phyloP scores from a whole-genome alignment of 108 stramenopile genomes.

The Pelagomonas calceolata region DNA sequence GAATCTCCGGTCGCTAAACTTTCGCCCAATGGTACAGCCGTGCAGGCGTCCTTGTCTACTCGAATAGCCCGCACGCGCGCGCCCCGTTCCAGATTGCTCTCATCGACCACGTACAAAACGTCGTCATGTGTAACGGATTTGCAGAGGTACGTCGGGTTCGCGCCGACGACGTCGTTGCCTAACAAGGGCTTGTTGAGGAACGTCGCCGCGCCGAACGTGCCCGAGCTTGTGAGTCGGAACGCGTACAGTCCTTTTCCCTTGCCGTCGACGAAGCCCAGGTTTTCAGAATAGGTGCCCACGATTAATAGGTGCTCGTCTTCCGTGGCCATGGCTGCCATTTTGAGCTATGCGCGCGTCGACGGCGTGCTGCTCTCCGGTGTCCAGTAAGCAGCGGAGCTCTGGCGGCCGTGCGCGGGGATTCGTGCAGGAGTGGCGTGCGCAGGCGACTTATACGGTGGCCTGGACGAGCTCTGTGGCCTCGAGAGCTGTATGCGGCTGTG shows the following conservation, averaged over 20 bases:
- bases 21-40: background rate
- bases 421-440: too few species aligned
- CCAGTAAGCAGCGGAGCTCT: too few species aligned
- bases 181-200: background rate
- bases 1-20: background rate
- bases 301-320: too few species aligned
- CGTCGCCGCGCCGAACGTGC: background rate
- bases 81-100: background rate
- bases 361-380: too few species aligned
- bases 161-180: background rate
- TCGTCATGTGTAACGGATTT: background rate
- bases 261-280: background rate
- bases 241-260: background rate
- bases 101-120: background rate
- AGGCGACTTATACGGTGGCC: too few species aligned
- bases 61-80: background rate
- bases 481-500: too few species aligned
- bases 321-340: too few species aligned
- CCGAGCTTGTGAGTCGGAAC: background rate
- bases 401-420: too few species aligned
- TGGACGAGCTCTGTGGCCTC: too few species aligned
- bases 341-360: too few species aligned
- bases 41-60: background rate
- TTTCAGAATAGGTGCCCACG: background rate
- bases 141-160: background rate